phyloP scores from a whole-genome alignment of 148 eudicot genomes.

The Beta vulgaris region DNA sequence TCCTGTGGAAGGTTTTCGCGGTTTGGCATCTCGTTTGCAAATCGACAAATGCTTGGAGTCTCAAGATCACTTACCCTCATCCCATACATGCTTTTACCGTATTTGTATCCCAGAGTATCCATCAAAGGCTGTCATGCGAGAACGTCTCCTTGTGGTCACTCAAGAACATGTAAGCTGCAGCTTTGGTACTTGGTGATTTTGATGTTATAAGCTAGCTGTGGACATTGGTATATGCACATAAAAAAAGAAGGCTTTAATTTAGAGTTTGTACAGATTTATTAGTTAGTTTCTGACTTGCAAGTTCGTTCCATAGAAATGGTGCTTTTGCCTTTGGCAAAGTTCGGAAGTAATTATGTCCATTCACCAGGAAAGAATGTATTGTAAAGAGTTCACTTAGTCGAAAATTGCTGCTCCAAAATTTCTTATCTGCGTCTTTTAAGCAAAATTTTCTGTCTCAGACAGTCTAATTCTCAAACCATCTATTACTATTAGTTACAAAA shows the following conservation, averaged over 20 bases:
- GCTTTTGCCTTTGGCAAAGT: constrained; percentile 6
- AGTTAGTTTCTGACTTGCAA: constrained; percentile 26
- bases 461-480: no score
- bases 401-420: neutral
- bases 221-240: constrained; percentile 25
- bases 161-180: constrained; percentile 89
- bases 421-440: neutral
- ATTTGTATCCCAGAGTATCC: constrained; percentile 67
- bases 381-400: constrained; percentile 5
- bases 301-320: constrained; percentile 17
- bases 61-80: constrained; percentile 61
- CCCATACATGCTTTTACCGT: constrained; percentile 89
- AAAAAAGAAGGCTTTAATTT: constrained; percentile 17
- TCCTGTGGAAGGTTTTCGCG: constrained; percentile 81
- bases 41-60: constrained; percentile 53
- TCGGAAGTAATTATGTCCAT: constrained; percentile 12
- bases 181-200: constrained; percentile 69
- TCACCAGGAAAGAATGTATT: constrained; percentile 12
- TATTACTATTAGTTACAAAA: no score
- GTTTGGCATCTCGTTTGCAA: constrained; percentile 63
- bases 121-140: constrained; percentile 46
- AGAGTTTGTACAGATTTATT: constrained; percentile 21
- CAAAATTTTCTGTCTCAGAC: no score
- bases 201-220: neutral
- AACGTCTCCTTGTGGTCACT: constrained; percentile 55